Evolutionary conservation across 768 basidiomycete genomes (phyloP).

Genomic region (Boletus speciosus): DNA sequence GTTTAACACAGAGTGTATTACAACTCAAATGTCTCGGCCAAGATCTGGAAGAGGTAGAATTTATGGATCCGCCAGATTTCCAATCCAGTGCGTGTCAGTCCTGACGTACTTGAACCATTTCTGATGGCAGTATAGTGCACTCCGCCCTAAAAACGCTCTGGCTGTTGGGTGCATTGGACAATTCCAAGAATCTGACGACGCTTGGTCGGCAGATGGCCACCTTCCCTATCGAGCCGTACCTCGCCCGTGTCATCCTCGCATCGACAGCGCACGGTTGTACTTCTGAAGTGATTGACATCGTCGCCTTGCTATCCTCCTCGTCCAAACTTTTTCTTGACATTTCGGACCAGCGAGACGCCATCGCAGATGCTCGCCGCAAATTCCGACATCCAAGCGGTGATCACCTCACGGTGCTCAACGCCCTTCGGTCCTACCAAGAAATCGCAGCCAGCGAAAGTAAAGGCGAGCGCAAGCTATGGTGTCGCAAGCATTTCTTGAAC

Average conservation of each 20-base stretch:
- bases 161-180: conserved; percentile 75
- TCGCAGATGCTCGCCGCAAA: conserved; percentile 65
- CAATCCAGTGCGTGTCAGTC: conserved; percentile 59
- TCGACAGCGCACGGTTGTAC: conserved; percentile 73
- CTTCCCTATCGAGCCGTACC: conserved; percentile 90
- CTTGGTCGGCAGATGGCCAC: conserved; percentile 80
- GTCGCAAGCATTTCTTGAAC: conserved; percentile 77
- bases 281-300: conserved; percentile 75
- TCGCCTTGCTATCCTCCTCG: conserved; percentile 78
- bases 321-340: conserved; percentile 80
- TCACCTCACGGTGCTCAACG: conserved; percentile 86
- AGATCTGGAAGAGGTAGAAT: conserved; percentile 75
- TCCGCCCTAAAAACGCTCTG: conserved; percentile 71
- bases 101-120: neutral
- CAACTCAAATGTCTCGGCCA: conserved; percentile 83
- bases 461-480: conserved; percentile 66
- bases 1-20: conserved; percentile 77
- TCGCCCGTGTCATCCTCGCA: conserved; percentile 75
- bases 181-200: conserved; percentile 59
- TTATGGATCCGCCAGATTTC: conserved; percentile 82
- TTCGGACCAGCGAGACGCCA: conserved; percentile 68
- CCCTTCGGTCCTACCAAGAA: conserved; percentile 77
- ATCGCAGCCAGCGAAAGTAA: conserved; percentile 49
- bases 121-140: conserved; percentile 38
- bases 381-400: conserved; percentile 87